Conservation (phyloP, 345 rosid species). For the Eucalyptus urophylla region DNA sequence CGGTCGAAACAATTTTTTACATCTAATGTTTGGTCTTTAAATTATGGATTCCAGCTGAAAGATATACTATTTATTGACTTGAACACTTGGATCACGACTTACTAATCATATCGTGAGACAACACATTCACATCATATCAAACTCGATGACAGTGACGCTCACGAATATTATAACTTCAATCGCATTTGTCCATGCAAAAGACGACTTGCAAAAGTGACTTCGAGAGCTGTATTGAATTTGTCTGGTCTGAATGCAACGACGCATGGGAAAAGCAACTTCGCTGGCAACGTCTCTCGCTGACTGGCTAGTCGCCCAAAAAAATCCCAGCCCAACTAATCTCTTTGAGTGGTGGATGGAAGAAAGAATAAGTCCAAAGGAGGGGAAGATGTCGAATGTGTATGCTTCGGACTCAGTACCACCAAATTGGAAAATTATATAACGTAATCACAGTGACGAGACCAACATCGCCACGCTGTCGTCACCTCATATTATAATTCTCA, state of each 20-base stretch:
- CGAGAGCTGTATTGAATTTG: not conserved
- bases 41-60: not conserved
- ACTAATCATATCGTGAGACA: not conserved
- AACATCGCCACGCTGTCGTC: not conserved
- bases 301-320: not conserved
- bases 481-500: not conserved
- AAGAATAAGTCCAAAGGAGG: not conserved
- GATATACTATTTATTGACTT: not conserved
- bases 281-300: not conserved
- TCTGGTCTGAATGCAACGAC: not conserved
- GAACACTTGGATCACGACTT: not conserved
- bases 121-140: not conserved
- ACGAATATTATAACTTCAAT: not conserved
- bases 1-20: not conserved
- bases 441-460: not conserved
- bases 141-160: not conserved
- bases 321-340: not conserved
- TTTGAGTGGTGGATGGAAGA: not conserved
- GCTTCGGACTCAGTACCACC: not conserved
- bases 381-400: not conserved
- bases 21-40: not conserved
- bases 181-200: not conserved
- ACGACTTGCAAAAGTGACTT: not conserved
- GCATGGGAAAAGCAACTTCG: not conserved
- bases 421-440: not conserved